Evolutionary conservation across 1,284 basidiomycete genomes (phyloP), one percentile per base, ranked within the genome.

Genomic region (Tilletia walkeri): DNA sequence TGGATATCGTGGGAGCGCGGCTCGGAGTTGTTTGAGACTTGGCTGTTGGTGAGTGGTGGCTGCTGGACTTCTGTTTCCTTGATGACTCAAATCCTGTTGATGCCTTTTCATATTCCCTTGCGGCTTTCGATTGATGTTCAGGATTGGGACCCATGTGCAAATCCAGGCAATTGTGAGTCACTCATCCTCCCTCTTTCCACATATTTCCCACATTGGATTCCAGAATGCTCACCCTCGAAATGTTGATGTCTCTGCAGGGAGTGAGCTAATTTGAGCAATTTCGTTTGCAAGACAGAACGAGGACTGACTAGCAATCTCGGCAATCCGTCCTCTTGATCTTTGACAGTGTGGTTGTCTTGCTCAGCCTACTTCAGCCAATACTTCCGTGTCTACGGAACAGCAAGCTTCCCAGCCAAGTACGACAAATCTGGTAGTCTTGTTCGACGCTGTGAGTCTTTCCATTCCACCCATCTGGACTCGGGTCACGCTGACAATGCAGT

Each of bases 1-100:
- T 87, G 88, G 80, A 86, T 88, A 73, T 86, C 85, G 7, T 88
- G 86, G 87, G 88, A 88, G 75, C 80, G 86, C 66, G 87, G 88
- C 38, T 86, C 86, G 70, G 86, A 88, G 72, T 85, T 87, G 39
- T 86, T 88, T 82, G 87, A 88, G 66, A 73, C 79, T 56, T 78
- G 84, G 78, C 78, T 38, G 38, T 67, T 67, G 38, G 65, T 63
- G 36, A n/a, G 59, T 41, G 1, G 7, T 34, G 47, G 20, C 3
- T 12, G 34, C 10, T 30, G n/a, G 63, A 20, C 12, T 18, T n/a
- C 16, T 38, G 30, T 20, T 14, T 63, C 10, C 38, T 24, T 41
- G 30, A 47, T 47, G 65, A 30, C 39, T 38, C 16, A 20, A 5
- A 2, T 30, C 16, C 5, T 24, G 16, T 16, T 16, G 24, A 30